A percentile compares a stretch with the other conserved stretches of the same genome.
Conservation (phyloP, 179 eudicot species). For the Corrigiola litoralis region DNA sequence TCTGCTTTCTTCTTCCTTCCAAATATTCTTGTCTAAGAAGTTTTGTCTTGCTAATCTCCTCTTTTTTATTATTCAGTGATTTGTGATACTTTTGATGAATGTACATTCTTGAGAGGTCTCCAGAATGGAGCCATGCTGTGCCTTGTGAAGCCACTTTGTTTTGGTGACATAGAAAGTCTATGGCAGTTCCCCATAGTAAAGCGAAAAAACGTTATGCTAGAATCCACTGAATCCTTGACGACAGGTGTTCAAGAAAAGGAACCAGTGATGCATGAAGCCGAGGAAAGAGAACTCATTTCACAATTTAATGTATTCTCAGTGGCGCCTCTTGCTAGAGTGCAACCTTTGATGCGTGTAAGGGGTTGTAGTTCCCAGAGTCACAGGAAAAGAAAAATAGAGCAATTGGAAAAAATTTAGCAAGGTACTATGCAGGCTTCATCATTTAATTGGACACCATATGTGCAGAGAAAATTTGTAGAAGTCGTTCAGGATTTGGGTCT, state of each 20-base stretch:
- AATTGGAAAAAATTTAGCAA: background rate
- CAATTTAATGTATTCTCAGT: too few species aligned
- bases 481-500: background rate
- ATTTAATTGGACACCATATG: background rate
- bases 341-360: background rate
- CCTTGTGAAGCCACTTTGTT: constrained; percentile 2
- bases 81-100: background rate
- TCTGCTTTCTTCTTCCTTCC: background rate
- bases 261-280: background rate
- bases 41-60: background rate
- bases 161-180: background rate
- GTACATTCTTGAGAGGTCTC: background rate
- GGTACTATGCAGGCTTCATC: background rate
- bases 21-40: background rate
- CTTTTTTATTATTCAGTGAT: constrained; percentile 16
- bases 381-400: background rate
- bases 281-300: too few species aligned
- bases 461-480: background rate
- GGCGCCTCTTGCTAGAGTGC: too few species aligned
- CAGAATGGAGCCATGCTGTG: constrained; percentile 11
- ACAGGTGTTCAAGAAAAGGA: background rate
- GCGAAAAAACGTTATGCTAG: background rate
- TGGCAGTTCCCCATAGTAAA: background rate
- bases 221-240: background rate
- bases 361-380: background rate